Base-by-base conservation (phyloP, 176 grass and related monocot species). In the Bothriochloa decipiens region DNA sequence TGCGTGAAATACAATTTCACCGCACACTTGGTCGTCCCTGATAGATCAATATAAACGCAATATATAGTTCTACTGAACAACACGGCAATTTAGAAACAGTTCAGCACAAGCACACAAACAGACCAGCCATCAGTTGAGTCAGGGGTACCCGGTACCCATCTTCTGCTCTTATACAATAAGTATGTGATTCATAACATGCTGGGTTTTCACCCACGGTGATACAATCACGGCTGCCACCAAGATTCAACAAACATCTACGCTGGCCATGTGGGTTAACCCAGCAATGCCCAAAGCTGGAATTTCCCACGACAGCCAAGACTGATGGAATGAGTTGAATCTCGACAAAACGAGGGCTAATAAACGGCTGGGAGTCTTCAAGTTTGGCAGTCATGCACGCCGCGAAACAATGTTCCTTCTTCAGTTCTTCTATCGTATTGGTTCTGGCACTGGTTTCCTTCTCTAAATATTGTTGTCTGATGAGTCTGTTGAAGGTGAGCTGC, bases 381-480 rank as follows among this genome's bases (percentile, higher is more conserved):
- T 66, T 83, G 8, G 26, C 26, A 62, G 70, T n/a, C 64, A 77
- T 17, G 72, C 72, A 77, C n/a, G 33, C 57, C 11, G 7, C 6
- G 0, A 82, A 77, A 78, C 58, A 86, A 90, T 82, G 43, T 57
- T 83, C 52, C 74, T 85, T 25, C 75, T 67, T 46, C 55, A 23
- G 5, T 28, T 28, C 61, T 64, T 64, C 77, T 80, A 22, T 61
- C 32, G 22, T 82, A 85, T 78, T 89, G 70, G 72, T 16, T 82
- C 71, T 85, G 71, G 40, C 62, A 62, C 33, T 81, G 78, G 22
- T 58, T 65, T 39, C 40, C 69, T 84, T 49, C 69, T 84, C 85
- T 91, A 91, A 14, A 70, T 29, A 18, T 83, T 87, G 81, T 84
- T 84, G 28, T 91, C 70, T 0, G 81, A 91, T 6, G 89, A 87